Evolutionary conservation across 768 basidiomycete genomes (phyloP).

Genomic region (Lactarius akahatsu): DNA sequence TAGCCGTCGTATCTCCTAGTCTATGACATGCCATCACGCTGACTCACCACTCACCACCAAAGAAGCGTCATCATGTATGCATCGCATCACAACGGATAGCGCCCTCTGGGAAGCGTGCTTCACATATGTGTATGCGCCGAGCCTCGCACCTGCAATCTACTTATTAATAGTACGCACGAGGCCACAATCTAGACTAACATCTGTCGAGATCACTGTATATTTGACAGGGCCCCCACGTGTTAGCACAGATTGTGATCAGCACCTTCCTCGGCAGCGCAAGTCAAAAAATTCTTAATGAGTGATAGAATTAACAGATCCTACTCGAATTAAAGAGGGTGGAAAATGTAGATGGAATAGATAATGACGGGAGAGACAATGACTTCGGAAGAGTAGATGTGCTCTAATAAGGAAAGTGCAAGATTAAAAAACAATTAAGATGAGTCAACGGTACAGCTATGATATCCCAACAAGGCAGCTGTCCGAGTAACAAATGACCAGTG

Average conservation of each 20-base stretch:
- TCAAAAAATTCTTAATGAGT: neutral
- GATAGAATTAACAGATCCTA: constrained; percentile 17
- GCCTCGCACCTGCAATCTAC: neutral
- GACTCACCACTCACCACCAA: constrained; percentile 5
- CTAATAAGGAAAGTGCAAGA: constrained; percentile 18
- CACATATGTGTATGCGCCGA: neutral
- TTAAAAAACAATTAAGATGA: constrained; percentile 3
- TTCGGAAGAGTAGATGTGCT: constrained; percentile 8
- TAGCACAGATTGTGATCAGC: constrained; percentile 1
- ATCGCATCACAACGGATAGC: neutral
- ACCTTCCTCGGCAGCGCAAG: neutral
- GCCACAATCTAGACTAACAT: neutral
- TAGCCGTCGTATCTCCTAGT: constrained; percentile 8
- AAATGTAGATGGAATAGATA: constrained; percentile 6
- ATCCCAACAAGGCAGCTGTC: neutral
- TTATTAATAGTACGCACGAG: neutral
- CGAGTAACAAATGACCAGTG: neutral
- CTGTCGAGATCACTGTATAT: neutral
- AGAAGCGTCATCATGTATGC: constrained; percentile 1
- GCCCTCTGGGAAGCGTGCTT: neutral
- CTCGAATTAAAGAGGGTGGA: neutral
- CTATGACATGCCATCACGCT: constrained; percentile 3
- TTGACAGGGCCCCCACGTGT: constrained; percentile 2
- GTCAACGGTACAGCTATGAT: neutral
- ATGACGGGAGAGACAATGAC: neutral